These are phyloP conservation scores for Ceratonia siliqua DNA, from an alignment of 306 rosid genomes.

Conservation along the genomic window DNA sequence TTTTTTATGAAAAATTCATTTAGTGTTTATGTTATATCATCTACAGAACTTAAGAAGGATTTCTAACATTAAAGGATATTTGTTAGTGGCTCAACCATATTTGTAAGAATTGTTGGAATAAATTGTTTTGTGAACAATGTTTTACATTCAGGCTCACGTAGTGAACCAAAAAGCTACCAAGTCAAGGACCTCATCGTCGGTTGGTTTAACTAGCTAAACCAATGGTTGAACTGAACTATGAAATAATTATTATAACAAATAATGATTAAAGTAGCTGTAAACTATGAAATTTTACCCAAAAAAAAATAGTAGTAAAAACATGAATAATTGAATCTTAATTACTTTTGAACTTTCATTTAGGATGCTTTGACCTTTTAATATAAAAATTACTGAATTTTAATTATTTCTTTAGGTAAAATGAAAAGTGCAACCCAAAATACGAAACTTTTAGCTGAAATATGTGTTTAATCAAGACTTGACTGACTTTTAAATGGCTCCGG, in stretches of 20 bases:
- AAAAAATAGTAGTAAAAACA: not conserved
- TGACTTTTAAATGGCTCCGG: not conserved
- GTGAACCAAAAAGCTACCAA: not conserved
- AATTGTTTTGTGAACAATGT: not conserved
- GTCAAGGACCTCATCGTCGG: not conserved
- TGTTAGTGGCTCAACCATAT: not conserved
- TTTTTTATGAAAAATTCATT: not conserved
- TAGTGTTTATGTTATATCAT: constrained; percentile 9
- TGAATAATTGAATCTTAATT: not conserved
- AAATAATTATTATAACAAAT: not conserved
- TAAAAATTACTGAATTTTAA: not conserved
- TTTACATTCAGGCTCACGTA: not conserved
- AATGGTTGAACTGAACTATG: not conserved
- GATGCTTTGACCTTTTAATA: not conserved
- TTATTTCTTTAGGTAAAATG: not conserved
- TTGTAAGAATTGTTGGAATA: not conserved
- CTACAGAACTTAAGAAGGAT: not conserved
- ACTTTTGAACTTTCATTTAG: not conserved
- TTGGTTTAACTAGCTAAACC: not conserved
- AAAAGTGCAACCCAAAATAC: not conserved
- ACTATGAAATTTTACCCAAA: not conserved
- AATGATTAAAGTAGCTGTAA: not conserved
- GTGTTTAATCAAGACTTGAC: no score
- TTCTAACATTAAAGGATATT: not conserved
- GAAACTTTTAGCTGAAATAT: no score